Percentiles rank a stretch among this genome's conserved stretches.
phyloP scores from a whole-genome alignment of 106 monocot species.

The Allium fistulosum region DNA sequence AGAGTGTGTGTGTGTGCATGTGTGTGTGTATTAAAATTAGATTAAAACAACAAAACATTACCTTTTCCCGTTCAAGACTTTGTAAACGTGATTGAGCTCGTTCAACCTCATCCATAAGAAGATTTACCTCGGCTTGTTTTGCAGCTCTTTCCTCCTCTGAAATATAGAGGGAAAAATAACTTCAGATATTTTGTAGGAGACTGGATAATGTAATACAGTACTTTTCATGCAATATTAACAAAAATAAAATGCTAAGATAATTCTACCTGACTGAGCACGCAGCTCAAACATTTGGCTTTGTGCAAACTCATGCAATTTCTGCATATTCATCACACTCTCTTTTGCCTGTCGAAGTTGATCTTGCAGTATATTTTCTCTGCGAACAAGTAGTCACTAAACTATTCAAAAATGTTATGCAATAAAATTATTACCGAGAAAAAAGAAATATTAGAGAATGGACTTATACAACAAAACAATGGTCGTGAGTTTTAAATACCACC shows the following conservation, averaged over 20 bases:
- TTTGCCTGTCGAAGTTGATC: conserved; percentile 92
- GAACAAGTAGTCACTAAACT: conserved; percentile 9
- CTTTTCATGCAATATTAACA: neutral
- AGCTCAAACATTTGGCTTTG: conserved; percentile 92
- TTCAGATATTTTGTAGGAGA: too few species aligned
- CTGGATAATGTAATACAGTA: too few species aligned
- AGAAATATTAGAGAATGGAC: neutral
- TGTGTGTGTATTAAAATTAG: too few species aligned
- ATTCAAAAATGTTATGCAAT: conserved; percentile 9
- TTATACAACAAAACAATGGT: neutral
- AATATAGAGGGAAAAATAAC: neutral
- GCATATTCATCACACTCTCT: conserved; percentile 91
- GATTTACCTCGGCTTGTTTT: conserved; percentile 86
- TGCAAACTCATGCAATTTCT: conserved; percentile 87
- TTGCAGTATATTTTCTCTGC: conserved; percentile 77
- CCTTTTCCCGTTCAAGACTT: conserved; percentile 98
- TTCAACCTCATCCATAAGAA: conserved; percentile 98
- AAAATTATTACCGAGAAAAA: conserved; percentile 1
- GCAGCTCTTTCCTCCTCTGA: conserved; percentile 89
- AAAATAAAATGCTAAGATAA: neutral
- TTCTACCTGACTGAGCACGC: conserved; percentile 85
- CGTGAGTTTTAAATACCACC: conserved; percentile 22
- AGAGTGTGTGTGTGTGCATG: too few species aligned
- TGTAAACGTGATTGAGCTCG: conserved; percentile 76
- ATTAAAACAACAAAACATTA: conserved; percentile 2